phyloP scores from a whole-genome alignment of 2,329 filamentous ascomycete genomes.

The Diaporthe amygdali region DNA sequence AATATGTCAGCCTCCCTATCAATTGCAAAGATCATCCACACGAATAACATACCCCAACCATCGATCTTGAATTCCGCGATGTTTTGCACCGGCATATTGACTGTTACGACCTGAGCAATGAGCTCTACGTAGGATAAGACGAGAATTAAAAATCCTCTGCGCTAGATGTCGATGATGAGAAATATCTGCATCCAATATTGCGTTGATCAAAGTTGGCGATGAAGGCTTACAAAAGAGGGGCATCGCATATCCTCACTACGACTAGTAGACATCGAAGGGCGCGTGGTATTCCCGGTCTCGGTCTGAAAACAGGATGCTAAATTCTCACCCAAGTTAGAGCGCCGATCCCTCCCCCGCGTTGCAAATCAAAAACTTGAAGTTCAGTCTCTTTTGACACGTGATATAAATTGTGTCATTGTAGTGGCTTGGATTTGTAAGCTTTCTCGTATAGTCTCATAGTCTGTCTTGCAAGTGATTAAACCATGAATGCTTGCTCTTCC shows the following conservation, averaged over 20 bases:
- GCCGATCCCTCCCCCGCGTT: neutral
- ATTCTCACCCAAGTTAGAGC: neutral
- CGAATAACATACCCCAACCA: neutral
- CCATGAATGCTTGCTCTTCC: neutral
- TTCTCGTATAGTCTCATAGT: neutral
- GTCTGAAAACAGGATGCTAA: neutral
- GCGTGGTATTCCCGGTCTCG: neutral
- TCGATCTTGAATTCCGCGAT: neutral
- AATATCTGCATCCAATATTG: neutral
- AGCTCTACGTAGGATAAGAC: neutral
- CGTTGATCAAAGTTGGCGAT: neutral
- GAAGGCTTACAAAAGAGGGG: neutral
- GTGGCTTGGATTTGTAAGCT: neutral
- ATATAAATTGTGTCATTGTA: neutral
- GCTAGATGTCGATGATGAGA: neutral
- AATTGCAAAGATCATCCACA: too few species aligned
- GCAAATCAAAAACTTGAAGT: neutral
- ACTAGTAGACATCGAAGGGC: neutral
- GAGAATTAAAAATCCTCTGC: neutral
- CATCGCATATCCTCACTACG: neutral
- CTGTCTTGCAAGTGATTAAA: neutral
- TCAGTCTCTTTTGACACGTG: too few species aligned
- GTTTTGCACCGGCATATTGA: neutral
- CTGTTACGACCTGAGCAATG: neutral
- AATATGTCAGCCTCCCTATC: neutral